Conservation (phyloP, 768 basidiomycete genomes). For the Tricholoma furcatifolium region DNA sequence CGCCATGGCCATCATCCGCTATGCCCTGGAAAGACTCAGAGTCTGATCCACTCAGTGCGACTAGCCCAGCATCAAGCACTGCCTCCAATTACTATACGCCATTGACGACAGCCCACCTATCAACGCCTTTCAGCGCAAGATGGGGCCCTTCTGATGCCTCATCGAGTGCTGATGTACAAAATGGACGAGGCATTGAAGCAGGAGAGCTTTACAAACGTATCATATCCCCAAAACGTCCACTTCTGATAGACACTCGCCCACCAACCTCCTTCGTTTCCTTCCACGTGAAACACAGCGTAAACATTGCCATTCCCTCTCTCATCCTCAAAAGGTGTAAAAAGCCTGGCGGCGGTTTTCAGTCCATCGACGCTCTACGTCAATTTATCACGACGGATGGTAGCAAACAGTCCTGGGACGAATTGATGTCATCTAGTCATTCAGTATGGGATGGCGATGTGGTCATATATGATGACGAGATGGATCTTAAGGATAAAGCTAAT, state of each 20-base stretch:
- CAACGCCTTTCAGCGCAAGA: slow-evolving; percentile 25
- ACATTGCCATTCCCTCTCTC: slow-evolving; percentile 86
- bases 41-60: slow-evolving; percentile 33
- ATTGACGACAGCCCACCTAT: slow-evolving; percentile 29
- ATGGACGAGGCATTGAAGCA: slow-evolving; percentile 40
- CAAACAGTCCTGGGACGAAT: slow-evolving; percentile 66
- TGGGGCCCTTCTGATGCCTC: slow-evolving; percentile 23
- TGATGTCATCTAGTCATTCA: slow-evolving; percentile 44
- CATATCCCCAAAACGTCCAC: slow-evolving; percentile 48
- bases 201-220: slow-evolving; percentile 49
- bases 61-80: slow-evolving; percentile 46
- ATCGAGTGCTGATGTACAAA: slow-evolving; percentile 24
- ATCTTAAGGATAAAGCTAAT: slow-evolving; percentile 58
- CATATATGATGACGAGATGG: slow-evolving; percentile 79
- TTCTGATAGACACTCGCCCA: slow-evolving; percentile 83
- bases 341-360: slow-evolving; percentile 64
- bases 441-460: slow-evolving; percentile 75
- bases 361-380: slow-evolving; percentile 67
- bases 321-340: slow-evolving; percentile 85
- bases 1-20: slow-evolving; percentile 20
- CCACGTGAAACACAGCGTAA: slow-evolving; percentile 70
- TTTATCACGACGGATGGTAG: slow-evolving; percentile 82
- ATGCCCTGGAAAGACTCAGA: slow-evolving; percentile 23
- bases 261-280: slow-evolving; percentile 60
- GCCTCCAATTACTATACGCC: slow-evolving; percentile 54